phyloP scores from a whole-genome alignment of 1,139 yeast genomes.

The Debaryomyces coudertii region DNA sequence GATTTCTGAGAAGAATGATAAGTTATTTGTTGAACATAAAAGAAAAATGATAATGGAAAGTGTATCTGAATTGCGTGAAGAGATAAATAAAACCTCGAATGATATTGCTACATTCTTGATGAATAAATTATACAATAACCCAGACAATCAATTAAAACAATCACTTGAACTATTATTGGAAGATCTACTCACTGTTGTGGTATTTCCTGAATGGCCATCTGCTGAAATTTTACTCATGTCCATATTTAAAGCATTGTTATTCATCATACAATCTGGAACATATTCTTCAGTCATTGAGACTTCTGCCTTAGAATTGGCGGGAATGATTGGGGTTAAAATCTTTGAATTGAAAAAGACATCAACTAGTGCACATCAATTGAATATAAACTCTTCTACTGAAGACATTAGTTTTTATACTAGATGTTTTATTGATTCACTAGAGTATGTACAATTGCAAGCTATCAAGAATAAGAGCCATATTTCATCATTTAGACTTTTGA shows the following conservation, averaged over 20 bases:
- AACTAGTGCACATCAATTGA: slow-evolving; percentile 17
- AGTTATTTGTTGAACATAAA: slow-evolving; percentile 12
- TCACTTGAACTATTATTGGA: slow-evolving; percentile 55
- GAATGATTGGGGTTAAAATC: slow-evolving; percentile 56
- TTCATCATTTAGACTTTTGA: slow-evolving; percentile 17
- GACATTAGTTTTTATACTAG: slow-evolving; percentile 16
- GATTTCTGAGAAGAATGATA: slow-evolving; percentile 9
- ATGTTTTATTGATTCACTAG: slow-evolving; percentile 15
- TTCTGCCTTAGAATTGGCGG: slow-evolving; percentile 56
- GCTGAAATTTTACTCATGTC: slow-evolving; percentile 52
- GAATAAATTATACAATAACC: slow-evolving; percentile 38
- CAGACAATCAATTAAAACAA: slow-evolving; percentile 41
- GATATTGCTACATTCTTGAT: slow-evolving; percentile 45
- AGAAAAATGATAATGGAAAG: slow-evolving; percentile 13
- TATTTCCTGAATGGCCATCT: slow-evolving; percentile 63
- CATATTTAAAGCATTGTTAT: slow-evolving; percentile 44
- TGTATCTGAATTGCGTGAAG: slow-evolving; percentile 9
- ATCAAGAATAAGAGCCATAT: slow-evolving; percentile 12
- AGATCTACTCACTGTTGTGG: slow-evolving; percentile 55
- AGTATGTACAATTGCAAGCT: slow-evolving; percentile 19
- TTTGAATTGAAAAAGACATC: slow-evolving; percentile 30
- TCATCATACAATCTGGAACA: slow-evolving; percentile 35
- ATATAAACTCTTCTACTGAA: slow-evolving; percentile 15
- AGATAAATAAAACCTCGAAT: slow-evolving; percentile 22
- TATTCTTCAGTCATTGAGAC: slow-evolving; percentile 46